These are phyloP conservation scores for Coccomyxa subellipsoidea DNA, from an alignment of 163 green algal species.

Conservation along the genomic window DNA sequence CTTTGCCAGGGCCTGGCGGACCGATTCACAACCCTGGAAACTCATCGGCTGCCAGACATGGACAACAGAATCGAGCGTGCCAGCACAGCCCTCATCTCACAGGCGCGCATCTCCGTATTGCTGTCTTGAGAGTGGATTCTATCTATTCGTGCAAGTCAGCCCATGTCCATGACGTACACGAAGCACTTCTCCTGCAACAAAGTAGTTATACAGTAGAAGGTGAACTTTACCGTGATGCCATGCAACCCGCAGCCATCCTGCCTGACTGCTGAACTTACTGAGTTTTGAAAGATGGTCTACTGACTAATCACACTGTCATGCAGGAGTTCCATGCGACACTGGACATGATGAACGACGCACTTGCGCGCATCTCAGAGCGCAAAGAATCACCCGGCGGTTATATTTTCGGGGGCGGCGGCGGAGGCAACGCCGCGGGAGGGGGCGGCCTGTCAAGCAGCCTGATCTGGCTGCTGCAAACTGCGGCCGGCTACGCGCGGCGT, in stretches of 20 bases:
- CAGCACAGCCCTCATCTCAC: slow-evolving; percentile 10
- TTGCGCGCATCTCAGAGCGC: slow-evolving; percentile 2
- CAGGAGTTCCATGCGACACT: slow-evolving; percentile 30
- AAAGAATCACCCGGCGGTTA: neutral
- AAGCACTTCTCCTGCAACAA: too few relatives aligned
- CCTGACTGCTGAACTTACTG: too few relatives aligned
- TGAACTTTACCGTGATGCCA: too few relatives aligned
- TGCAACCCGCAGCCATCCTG: too few relatives aligned
- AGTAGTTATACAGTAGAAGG: too few relatives aligned
- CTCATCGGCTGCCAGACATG: slow-evolving; percentile 26
- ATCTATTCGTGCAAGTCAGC: too few relatives aligned
- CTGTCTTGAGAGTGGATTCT: too few relatives aligned
- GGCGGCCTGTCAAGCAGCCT: slow-evolving; percentile 3
- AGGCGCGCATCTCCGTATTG: neutral
- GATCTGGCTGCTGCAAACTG: slow-evolving; percentile 27
- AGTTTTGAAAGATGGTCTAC: too few relatives aligned
- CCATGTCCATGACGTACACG: too few relatives aligned
- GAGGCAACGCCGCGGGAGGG: neutral
- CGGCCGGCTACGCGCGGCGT: slow-evolving; percentile 24
- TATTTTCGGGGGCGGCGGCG: neutral
- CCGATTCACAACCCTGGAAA: slow-evolving; percentile 30
- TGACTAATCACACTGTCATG: too few relatives aligned
- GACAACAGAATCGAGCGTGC: slow-evolving; percentile 23
- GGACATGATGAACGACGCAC: slow-evolving; percentile 8
- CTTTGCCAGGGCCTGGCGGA: slow-evolving; percentile 8